These are phyloP conservation scores for Scheffersomyces illinoinensis DNA, from an alignment of 1,139 yeast genomes.

Conservation along the genomic window DNA sequence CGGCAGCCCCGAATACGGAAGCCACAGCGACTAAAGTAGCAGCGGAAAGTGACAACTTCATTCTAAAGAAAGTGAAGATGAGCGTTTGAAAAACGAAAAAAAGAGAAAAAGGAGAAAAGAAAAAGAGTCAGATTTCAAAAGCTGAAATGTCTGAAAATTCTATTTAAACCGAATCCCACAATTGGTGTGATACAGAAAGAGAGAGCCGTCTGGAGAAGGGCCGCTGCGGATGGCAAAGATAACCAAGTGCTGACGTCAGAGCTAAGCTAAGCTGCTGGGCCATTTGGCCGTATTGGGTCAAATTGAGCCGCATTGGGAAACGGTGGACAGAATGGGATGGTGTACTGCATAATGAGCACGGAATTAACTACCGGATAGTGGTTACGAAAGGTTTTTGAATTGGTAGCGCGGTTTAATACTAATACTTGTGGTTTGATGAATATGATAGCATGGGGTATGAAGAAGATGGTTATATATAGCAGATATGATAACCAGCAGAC, in stretches of 20 bases:
- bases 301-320: neutral
- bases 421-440: neutral
- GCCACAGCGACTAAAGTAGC: slow-evolving; percentile 26
- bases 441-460: neutral
- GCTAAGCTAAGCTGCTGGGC: neutral
- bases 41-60: slow-evolving; percentile 30
- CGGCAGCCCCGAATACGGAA: slow-evolving; percentile 20
- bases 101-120: neutral
- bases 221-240: neutral
- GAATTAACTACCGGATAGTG: neutral
- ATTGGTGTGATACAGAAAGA: neutral
- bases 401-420: neutral
- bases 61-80: slow-evolving; percentile 9
- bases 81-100: neutral
- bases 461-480: neutral
- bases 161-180: neutral
- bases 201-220: neutral
- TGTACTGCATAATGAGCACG: neutral
- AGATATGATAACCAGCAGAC: too few species aligned
- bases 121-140: neutral
- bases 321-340: neutral
- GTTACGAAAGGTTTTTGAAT: neutral
- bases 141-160: neutral
- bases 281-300: neutral
- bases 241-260: neutral